phyloP scores from a whole-genome alignment of 2,329 filamentous ascomycete species.

The Microdochium nivale region DNA sequence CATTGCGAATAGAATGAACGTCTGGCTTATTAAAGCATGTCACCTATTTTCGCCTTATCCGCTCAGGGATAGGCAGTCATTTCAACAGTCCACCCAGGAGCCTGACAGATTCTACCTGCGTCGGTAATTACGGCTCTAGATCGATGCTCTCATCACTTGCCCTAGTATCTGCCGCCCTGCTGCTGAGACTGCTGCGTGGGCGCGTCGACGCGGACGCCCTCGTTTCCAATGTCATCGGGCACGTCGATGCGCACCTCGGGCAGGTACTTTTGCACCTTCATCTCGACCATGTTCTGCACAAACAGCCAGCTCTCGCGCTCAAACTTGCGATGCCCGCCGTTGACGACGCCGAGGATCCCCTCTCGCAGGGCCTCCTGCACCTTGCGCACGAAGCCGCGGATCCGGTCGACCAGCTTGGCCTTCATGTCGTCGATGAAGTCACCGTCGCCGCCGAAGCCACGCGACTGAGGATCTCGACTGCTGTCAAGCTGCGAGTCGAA shows the following conservation, averaged over 20 bases:
- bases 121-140: no score
- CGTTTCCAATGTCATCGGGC: conserved; percentile 37
- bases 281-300: conserved; percentile 34
- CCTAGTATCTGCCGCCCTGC: neutral
- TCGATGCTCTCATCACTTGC: neutral
- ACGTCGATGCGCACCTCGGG: conserved; percentile 35
- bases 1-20: no score
- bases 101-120: no score
- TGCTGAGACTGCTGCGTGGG: conserved; percentile 10
- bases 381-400: conserved; percentile 32
- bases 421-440: conserved; percentile 32
- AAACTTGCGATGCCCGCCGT: conserved; percentile 37
- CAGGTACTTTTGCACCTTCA: conserved; percentile 35
- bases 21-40: no score
- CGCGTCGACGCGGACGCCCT: conserved; percentile 32
- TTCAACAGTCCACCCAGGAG: no score
- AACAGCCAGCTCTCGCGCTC: conserved; percentile 36
- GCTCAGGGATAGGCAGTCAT: no score
- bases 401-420: conserved; percentile 32
- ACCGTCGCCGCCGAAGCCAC: conserved; percentile 23
- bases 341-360: conserved; percentile 34
- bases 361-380: conserved; percentile 35
- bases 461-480: conserved; percentile 11
- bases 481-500: conserved; percentile 34
- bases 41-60: no score